A percentile compares a stretch with the other conserved stretches of the same genome.
phyloP scores from a whole-genome alignment of 495 filamentous ascomycete species.

The Wilcoxina mikolae region DNA sequence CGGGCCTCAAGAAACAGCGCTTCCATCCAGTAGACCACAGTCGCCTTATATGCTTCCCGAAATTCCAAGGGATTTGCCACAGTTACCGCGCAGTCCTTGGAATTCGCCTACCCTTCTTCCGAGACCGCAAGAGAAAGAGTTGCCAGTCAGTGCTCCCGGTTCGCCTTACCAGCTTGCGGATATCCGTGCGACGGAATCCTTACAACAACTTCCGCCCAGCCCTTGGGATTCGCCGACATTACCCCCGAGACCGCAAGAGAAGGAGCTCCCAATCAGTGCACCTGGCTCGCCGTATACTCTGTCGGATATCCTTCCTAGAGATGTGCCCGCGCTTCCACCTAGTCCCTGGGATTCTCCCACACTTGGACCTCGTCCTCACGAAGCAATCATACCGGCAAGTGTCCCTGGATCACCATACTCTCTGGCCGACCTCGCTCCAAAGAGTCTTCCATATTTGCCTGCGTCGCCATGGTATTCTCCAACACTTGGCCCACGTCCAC shows the following conservation, averaged over 20 bases:
- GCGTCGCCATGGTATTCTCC: constrained; percentile 1
- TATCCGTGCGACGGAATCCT: neutral
- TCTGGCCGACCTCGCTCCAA: neutral
- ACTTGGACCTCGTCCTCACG: neutral
- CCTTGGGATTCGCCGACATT: constrained; percentile 2
- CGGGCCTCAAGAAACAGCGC: neutral
- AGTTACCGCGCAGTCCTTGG: neutral
- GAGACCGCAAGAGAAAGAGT: neutral
- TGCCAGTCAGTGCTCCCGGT: constrained; percentile 8
- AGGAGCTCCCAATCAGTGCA: neutral
- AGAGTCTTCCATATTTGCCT: constrained; percentile 9
- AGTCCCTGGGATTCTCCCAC: constrained; percentile 4
- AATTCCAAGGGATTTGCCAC: neutral
- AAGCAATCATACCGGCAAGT: constrained; percentile 5
- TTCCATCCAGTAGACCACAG: constrained; percentile 4
- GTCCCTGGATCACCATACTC: constrained; percentile 10
- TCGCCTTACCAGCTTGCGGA: constrained; percentile 9
- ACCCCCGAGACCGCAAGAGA: neutral
- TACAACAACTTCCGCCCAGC: neutral
- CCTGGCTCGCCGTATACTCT: constrained; percentile 6
- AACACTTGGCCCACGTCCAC: constrained; percentile 1
- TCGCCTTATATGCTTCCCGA: constrained; percentile 5
- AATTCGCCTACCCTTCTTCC: neutral
- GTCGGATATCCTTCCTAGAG: neutral
- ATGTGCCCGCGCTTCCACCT: constrained; percentile 9